Conservation (phyloP, 306 rosid species). For the Quercus glauca region DNA sequence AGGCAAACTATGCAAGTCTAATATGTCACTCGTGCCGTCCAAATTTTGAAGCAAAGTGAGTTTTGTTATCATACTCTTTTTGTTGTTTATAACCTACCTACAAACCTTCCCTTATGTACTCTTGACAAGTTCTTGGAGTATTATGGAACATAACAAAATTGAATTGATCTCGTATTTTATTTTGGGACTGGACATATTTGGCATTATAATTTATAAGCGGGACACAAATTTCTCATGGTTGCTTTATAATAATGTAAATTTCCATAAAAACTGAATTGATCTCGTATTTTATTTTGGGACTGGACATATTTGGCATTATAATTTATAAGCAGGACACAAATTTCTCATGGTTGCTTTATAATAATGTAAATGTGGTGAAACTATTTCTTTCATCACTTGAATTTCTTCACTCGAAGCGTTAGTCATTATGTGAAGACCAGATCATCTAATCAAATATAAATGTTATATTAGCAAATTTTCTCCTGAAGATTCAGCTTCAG, state of each 20-base stretch:
- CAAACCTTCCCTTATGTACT: neutral
- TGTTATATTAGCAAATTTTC: neutral
- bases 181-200: neutral
- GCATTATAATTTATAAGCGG: neutral
- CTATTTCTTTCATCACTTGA: neutral
- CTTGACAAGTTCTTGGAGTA: neutral
- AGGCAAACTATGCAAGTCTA: slow-evolving; percentile 97
- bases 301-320: neutral
- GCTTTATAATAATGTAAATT: neutral
- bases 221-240: neutral
- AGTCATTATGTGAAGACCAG: neutral
- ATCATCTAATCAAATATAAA: neutral
- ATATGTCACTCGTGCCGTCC: slow-evolving; percentile 98
- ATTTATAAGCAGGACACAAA: neutral
- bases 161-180: neutral
- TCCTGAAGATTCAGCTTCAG: neutral
- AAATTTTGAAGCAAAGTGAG: slow-evolving; percentile 97
- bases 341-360: neutral
- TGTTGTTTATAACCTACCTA: neutral
- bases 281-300: neutral
- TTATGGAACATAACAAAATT: slow-evolving; percentile 23
- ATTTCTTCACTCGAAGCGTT: neutral
- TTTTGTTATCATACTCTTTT: slow-evolving; percentile 6
- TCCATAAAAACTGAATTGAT: neutral
- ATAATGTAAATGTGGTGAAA: neutral